phyloP scores from a whole-genome alignment of 768 basidiomycete species.

The Termitomyces sp. region DNA sequence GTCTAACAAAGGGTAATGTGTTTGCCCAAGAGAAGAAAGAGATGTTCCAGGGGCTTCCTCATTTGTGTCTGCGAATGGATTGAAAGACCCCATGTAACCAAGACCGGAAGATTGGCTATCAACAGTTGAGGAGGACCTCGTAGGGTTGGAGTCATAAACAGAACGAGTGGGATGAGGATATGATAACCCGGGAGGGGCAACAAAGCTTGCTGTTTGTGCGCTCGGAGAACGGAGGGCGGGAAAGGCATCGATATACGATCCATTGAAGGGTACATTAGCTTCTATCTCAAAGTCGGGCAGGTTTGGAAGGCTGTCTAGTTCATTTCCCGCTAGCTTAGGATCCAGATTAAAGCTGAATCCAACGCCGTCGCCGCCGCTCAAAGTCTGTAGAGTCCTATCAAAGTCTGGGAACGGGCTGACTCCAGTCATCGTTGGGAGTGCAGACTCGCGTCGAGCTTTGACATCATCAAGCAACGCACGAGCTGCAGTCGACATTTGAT shows the following conservation, averaged over 20 bases:
- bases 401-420: slow-evolving; percentile 85
- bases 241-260: slow-evolving; percentile 68
- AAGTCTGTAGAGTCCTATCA: slow-evolving; percentile 74
- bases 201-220: slow-evolving; percentile 29
- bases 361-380: slow-evolving; percentile 60
- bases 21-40: slow-evolving; percentile 26
- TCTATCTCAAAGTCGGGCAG: slow-evolving; percentile 52
- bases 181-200: slow-evolving; percentile 51
- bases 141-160: slow-evolving; percentile 51
- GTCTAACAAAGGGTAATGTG: slow-evolving; percentile 40
- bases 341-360: slow-evolving; percentile 89
- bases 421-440: slow-evolving; percentile 32
- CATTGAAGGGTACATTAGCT: slow-evolving; percentile 54
- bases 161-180: slow-evolving; percentile 47
- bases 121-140: slow-evolving; percentile 30
- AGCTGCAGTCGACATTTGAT: slow-evolving; percentile 86
- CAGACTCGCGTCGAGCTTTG: slow-evolving; percentile 66
- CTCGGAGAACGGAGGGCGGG: slow-evolving; percentile 49
- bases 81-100: slow-evolving; percentile 72
- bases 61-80: slow-evolving; percentile 67
- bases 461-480: slow-evolving; percentile 84
- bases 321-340: slow-evolving; percentile 61
- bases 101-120: slow-evolving; percentile 47
- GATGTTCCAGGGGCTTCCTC: slow-evolving; percentile 43
- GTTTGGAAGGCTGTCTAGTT: slow-evolving; percentile 33